These are phyloP conservation scores for Xylaria sp. DNA, from an alignment of 2,329 filamentous ascomycete species.

Conservation along the genomic window DNA sequence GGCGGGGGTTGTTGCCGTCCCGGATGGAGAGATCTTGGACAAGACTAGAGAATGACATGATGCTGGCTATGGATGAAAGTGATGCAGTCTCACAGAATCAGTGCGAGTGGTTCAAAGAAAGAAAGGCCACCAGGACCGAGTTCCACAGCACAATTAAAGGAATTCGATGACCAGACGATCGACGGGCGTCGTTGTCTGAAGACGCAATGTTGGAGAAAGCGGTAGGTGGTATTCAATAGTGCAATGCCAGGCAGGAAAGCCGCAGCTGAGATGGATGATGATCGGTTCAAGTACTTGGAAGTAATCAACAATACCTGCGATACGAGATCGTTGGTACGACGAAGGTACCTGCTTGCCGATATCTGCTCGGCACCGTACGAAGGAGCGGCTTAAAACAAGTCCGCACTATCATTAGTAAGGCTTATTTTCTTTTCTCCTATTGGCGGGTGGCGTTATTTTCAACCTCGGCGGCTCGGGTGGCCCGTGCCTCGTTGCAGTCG, in stretches of 20 bases:
- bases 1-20: constrained; percentile 45
- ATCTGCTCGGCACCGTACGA: not conserved
- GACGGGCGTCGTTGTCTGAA: no score
- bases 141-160: no score
- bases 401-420: not conserved
- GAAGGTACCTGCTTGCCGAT: not conserved
- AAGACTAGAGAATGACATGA: constrained; percentile 64
- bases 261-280: no score
- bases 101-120: no score
- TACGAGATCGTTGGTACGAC: not conserved
- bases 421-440: not conserved
- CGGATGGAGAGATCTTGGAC: constrained; percentile 60
- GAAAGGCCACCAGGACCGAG: no score
- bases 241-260: no score
- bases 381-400: not conserved
- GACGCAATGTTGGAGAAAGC: no score
- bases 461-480: not conserved
- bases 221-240: no score
- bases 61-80: not conserved
- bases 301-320: not conserved
- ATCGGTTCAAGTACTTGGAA: no score
- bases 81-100: not conserved
- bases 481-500: not conserved
- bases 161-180: no score
- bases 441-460: not conserved